Evolutionary conservation across 768 basidiomycete species (phyloP), one percentile per base, ranked within the genome.

Genomic region (Suillus occidentalis): DNA sequence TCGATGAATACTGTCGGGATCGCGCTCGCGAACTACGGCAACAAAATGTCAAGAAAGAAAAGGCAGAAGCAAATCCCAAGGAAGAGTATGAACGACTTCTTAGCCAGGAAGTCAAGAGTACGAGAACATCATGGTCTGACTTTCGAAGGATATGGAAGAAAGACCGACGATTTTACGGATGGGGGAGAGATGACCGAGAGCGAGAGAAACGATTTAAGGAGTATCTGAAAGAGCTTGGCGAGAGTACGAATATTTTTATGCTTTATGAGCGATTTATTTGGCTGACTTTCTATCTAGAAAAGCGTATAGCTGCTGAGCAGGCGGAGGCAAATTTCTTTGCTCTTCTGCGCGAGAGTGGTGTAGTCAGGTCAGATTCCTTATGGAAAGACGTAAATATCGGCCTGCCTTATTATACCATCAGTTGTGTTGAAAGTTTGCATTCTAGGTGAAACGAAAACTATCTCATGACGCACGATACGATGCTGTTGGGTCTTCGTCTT

Each of bases 1-100:
- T 97, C 71, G 96, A 99, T 68, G 96, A 98, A 72, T 99, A 97
- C 71, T 99, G 97, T 72, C 91, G 95, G 60, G 95, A 97, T 68
- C 89, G 94, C 55, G 89, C 91, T 8, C 89, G 97, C 45, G 94
- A 95, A 68, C 78, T 92, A 42, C 88, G 95, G 10, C 85, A 91
- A 65, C 84, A 84, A 57, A 85, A 82, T 40, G 85, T 90, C 55
- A 89, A 86, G 77, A 88, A 87, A 64, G 87, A 89, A 69, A 89
- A 84, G 70, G 80, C 81, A 58, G 75, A 75, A 37, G 73, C 75
- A 1, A 80, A 80, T 61, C 86, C 87, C 13, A 89, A 88, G 63
- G 90, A 89, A 68, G 95, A 92, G 60, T 99, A 90, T 68, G 89
- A 93, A 61, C 80, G 81, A 5, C 81, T 99, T 31, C 81, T 99